These are phyloP conservation scores for Trichophyton benhamiae DNA, from an alignment of 2,329 filamentous ascomycete species.

Conservation along the genomic window DNA sequence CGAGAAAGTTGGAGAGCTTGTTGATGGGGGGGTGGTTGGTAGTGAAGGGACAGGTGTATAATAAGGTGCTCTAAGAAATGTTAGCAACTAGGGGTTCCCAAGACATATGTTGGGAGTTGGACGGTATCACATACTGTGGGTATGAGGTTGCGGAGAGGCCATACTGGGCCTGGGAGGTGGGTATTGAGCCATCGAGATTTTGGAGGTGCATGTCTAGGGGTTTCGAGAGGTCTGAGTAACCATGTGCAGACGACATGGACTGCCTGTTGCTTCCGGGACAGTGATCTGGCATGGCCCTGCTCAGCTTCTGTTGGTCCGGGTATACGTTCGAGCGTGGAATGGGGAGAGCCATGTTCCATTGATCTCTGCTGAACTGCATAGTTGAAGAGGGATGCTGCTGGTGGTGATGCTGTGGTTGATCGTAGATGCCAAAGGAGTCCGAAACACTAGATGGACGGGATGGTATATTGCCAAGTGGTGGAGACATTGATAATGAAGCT, in stretches of 20 bases:
- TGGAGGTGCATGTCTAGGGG: background rate
- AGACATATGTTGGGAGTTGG: background rate
- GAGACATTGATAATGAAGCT: conserved; percentile 3
- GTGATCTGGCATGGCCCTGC: background rate
- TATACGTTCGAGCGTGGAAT: background rate
- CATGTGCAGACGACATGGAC: background rate
- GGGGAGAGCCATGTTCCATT: background rate
- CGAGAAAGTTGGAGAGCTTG: background rate
- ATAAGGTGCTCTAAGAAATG: background rate
- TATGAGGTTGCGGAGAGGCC: background rate
- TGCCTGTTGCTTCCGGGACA: background rate
- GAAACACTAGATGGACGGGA: background rate
- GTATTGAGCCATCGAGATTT: background rate
- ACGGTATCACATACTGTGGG: background rate
- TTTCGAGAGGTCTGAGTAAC: background rate
- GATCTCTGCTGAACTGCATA: background rate
- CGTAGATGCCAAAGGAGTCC: background rate
- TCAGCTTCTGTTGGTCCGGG: background rate
- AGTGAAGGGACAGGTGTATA: conserved; percentile 1
- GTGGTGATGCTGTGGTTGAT: conserved; percentile 7
- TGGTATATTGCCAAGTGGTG: background rate
- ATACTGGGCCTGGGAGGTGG: background rate
- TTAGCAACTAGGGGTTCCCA: background rate
- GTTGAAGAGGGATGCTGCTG: background rate
- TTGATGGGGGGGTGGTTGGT: background rate